Evolutionary conservation across 768 basidiomycete genomes (phyloP).

Genomic region (Boletellus emodensis): DNA sequence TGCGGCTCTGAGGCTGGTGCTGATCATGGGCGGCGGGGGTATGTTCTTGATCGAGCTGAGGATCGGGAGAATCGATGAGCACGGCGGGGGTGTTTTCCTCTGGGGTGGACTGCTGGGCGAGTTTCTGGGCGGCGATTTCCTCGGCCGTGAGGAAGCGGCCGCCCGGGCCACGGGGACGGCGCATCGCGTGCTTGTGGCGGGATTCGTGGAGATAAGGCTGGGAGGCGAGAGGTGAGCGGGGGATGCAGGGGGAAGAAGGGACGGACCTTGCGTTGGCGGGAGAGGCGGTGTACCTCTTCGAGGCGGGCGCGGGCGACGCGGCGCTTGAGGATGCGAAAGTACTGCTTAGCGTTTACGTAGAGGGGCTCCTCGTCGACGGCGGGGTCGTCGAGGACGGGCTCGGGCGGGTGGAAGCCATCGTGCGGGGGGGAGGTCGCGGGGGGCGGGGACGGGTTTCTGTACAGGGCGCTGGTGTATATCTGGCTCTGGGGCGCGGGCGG

Average conservation of each 20-base stretch:
- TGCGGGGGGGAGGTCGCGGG: constrained; percentile 29
- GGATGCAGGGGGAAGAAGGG: background rate
- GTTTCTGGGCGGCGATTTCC: constrained; percentile 84
- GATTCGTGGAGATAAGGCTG: constrained; percentile 98
- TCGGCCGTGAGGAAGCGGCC: constrained; percentile 97
- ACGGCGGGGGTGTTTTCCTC: constrained; percentile 19
- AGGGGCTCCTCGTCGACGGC: constrained; percentile 91
- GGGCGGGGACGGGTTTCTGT: constrained; percentile 30
- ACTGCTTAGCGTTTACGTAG: constrained; percentile 99
- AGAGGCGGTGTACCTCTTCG: constrained; percentile 91
- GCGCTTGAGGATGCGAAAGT: constrained; percentile 96
- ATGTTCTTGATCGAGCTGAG: constrained; percentile 10
- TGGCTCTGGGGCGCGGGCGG: constrained; percentile 22
- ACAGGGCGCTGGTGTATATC: constrained; percentile 19
- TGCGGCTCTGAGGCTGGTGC: constrained; percentile 11
- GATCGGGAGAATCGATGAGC: constrained; percentile 17
- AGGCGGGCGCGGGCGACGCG: constrained; percentile 85
- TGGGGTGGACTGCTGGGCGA: constrained; percentile 28
- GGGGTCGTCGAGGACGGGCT: constrained; percentile 34
- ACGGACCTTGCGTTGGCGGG: constrained; percentile 84
- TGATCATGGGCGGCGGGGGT: too few relatives aligned
- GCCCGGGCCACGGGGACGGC: constrained; percentile 93
- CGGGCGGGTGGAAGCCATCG: constrained; percentile 32
- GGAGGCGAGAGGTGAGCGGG: constrained; percentile 7
- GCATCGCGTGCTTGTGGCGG: constrained; percentile 97